Percentiles rank a stretch among this genome's conserved stretches.
phyloP scores from a whole-genome alignment of 2,329 filamentous ascomycete species.

The Trichophyton schoenleinii region DNA sequence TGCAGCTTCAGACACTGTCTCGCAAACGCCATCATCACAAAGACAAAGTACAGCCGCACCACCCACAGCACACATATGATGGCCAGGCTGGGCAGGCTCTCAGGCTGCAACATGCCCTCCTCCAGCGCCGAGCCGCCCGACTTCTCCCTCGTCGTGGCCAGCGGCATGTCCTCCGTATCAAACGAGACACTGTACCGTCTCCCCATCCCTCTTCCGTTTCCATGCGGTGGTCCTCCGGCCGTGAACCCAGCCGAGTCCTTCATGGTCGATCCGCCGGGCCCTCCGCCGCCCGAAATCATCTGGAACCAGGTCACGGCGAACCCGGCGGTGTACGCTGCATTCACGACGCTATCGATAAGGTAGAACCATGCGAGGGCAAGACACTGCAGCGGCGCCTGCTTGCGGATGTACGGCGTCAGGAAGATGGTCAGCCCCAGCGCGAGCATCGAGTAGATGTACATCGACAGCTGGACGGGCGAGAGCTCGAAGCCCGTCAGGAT shows the following conservation, averaged over 20 bases:
- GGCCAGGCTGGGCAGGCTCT: constrained; percentile 62
- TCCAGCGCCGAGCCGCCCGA: constrained; percentile 39
- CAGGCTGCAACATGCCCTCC: constrained; percentile 52
- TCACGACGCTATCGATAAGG: constrained; percentile 67
- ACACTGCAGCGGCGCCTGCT: constrained; percentile 64
- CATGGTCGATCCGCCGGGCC: constrained; percentile 45
- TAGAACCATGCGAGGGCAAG: constrained; percentile 77
- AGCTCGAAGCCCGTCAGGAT: constrained; percentile 76
- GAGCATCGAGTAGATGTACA: constrained; percentile 77
- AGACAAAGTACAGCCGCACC: constrained; percentile 67
- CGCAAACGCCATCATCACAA: constrained; percentile 74
- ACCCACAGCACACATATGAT: constrained; percentile 63
- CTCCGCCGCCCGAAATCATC: constrained; percentile 45
- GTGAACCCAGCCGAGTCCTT: constrained; percentile 54
- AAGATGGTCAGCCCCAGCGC: constrained; percentile 55
- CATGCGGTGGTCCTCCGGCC: constrained; percentile 37
- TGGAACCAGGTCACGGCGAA: constrained; percentile 84
- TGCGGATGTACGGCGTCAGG: constrained; percentile 68
- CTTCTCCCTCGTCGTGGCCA: constrained; percentile 19
- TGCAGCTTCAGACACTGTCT: constrained; percentile 62
- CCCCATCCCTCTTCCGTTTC: not conserved
- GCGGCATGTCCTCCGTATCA: constrained; percentile 36
- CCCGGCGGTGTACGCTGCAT: constrained; percentile 65
- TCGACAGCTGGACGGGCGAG: constrained; percentile 70
- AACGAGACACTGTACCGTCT: constrained; percentile 40